These are phyloP conservation scores for Micractinium sp. DNA, from an alignment of 139 green algal genomes.

Conservation along the genomic window DNA sequence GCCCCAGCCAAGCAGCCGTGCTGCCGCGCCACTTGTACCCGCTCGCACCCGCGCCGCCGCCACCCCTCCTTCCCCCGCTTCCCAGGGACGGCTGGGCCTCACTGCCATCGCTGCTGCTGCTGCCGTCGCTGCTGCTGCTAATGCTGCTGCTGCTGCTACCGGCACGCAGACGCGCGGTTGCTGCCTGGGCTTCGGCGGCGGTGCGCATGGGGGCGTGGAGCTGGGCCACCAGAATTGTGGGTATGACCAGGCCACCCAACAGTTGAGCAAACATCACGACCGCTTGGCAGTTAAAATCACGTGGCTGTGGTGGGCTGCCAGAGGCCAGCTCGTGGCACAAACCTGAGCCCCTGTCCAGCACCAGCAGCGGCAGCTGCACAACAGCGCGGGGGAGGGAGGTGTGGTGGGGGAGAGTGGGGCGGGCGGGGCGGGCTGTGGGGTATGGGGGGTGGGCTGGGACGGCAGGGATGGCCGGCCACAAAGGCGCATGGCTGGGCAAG, in stretches of 20 bases:
- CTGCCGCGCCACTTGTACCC: neutral
- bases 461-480: no score
- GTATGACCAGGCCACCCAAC: neutral
- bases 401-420: neutral
- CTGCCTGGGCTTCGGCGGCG: neutral
- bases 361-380: slow-evolving; percentile 6
- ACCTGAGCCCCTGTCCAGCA: neutral
- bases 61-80: neutral
- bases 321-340: neutral
- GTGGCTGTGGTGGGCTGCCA: no score
- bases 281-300: neutral
- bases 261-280: neutral
- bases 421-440: no score
- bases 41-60: neutral
- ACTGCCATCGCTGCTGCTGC: neutral
- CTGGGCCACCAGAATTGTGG: neutral
- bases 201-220: neutral
- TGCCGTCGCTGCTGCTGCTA: neutral
- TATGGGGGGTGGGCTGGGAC: neutral
- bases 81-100: neutral
- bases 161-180: neutral
- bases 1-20: neutral
- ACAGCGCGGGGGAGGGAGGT: neutral
- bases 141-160: neutral
- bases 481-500: no score